Evolutionary conservation across 768 basidiomycete genomes (phyloP), one percentile per base, ranked within the genome.

Genomic region (Boletus reticulatus): DNA sequence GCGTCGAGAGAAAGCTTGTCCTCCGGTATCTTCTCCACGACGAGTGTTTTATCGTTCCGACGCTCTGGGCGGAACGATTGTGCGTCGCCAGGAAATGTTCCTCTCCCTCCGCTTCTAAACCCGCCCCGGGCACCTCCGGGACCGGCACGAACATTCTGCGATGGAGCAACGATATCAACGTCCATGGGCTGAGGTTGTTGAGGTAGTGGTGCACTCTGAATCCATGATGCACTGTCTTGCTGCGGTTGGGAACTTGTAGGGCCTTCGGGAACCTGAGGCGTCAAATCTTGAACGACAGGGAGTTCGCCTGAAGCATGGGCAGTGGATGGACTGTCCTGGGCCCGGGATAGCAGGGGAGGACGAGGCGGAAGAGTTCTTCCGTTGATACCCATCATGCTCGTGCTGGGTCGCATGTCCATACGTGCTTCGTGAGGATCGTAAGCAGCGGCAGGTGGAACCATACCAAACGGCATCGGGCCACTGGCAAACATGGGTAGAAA

Each of bases 21-120:
- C 48, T 86, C 82, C 0, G 95, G 95, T 53, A 98, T 95, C 75
- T 94, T 94, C 72, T 97, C 93, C 36, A 98, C 88, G 14, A 97
- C 92, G 20, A 98, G 78, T 0, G 90, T 93, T 73, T 87, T 89
- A 70, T 87, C 85, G 56, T 81, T 82, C 54, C 85, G 78, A 59
- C 82, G 80, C 59, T 85, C 84, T 27, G 83, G 83, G 11, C 83
- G 83, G 75, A 88, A 87, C 53, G 76, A 82, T 55, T 83, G 83
- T 8, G 78, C 82, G 31, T 88, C 87, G 7, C 81, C 84, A 46
- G 78, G 73, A 62, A 88, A 89, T n/a, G 77, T 78, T 29, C 86
- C 84, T 29, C 74, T 73, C 5, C 81, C 79, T 7, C 75, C 75
- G 2, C 80, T 79, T 45, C 78, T 71, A 48, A 79, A 72, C 6